A percentile compares a stretch with the other conserved stretches of the same genome.
phyloP scores from a whole-genome alignment of 164 flowering plant genomes.

The Paratinospora sagittata region DNA sequence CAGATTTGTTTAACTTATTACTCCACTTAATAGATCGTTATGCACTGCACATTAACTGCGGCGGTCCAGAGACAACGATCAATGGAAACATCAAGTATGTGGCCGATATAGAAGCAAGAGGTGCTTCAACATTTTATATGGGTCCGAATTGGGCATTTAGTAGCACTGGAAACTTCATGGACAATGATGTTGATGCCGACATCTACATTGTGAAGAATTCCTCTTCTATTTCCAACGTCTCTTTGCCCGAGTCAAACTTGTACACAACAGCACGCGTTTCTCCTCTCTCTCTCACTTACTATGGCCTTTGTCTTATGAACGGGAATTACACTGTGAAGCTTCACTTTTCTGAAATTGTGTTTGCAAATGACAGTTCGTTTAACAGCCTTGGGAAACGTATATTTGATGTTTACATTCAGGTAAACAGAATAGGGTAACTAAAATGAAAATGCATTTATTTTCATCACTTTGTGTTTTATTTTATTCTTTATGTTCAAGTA shows the following conservation, averaged over 20 bases:
- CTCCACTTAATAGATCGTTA: constrained; percentile 32
- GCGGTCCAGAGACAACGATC: constrained; percentile 35
- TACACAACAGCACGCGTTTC: constrained; percentile 61
- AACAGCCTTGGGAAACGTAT: constrained; percentile 61
- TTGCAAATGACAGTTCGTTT: constrained; percentile 43
- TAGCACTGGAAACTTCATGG: constrained; percentile 83
- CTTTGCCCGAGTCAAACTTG: constrained; percentile 27
- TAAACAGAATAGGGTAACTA: too few species aligned
- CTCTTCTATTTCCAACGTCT: constrained; percentile 37
- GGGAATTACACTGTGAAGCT: constrained; percentile 77
- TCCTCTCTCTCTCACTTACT: constrained; percentile 71
- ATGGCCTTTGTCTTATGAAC: constrained; percentile 66
- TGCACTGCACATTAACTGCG: constrained; percentile 66
- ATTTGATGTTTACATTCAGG: constrained; percentile 75
- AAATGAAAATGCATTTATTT: neutral
- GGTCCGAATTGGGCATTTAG: constrained; percentile 62
- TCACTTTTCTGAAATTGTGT: constrained; percentile 75
- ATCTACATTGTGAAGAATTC: constrained; percentile 34
- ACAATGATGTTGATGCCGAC: constrained; percentile 49
- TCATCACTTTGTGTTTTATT: neutral
- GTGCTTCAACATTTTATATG: constrained; percentile 57
- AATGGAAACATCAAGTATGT: constrained; percentile 34
- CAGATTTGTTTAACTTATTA: constrained; percentile 1
- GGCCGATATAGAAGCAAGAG: constrained; percentile 52
- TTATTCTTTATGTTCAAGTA: neutral